A percentile compares a stretch with the other conserved stretches of the same genome.
Conservation (phyloP, 345 rosid genomes). For the Rhizophora apiculata region DNA sequence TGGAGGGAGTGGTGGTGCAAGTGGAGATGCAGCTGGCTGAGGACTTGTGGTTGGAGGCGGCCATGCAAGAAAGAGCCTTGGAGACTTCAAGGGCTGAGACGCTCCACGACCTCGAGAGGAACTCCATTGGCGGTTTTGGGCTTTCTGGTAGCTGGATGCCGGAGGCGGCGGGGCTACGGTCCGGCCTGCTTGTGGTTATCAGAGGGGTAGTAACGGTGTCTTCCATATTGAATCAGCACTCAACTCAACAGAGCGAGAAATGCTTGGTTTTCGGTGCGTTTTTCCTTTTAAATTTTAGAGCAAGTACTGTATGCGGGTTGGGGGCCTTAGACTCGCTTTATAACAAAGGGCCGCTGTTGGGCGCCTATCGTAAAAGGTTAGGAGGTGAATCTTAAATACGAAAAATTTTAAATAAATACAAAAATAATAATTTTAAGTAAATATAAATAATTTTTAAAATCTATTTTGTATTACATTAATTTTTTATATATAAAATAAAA, state of each 20-base stretch:
- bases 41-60: slow-evolving; percentile 23
- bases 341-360: background rate
- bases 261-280: background rate
- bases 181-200: slow-evolving; percentile 36
- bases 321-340: background rate
- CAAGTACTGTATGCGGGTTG: background rate
- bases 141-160: slow-evolving; percentile 61
- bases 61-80: slow-evolving; percentile 48
- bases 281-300: background rate
- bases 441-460: too few species aligned
- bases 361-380: background rate
- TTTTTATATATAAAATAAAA: too few species aligned
- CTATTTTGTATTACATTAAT: too few species aligned
- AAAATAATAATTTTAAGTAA: too few species aligned
- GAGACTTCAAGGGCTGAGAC: slow-evolving; percentile 78
- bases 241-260: background rate
- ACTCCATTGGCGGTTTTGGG: slow-evolving; percentile 92
- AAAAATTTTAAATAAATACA: too few species aligned
- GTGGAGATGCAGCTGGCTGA: slow-evolving; percentile 12
- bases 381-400: too few species aligned
- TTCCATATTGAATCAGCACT: slow-evolving; percentile 25
- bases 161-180: slow-evolving; percentile 20
- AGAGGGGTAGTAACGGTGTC: slow-evolving; percentile 25
- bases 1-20: slow-evolving; percentile 33
- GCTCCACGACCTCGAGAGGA: slow-evolving; percentile 87